Conservation (phyloP, 306 rosid species). For the Bauhinia variegata region DNA sequence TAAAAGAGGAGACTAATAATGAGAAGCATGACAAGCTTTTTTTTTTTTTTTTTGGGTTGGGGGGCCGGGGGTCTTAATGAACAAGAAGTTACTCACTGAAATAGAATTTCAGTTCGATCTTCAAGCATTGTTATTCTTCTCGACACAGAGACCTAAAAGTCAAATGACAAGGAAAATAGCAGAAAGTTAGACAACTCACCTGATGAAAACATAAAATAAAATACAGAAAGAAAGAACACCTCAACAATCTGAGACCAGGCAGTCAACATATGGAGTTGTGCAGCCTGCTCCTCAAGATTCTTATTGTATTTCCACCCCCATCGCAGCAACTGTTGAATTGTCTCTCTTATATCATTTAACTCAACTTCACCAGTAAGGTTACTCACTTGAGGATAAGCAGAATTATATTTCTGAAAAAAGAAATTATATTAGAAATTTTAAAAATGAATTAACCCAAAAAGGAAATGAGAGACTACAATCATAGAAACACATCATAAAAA, state of each 20-base stretch:
- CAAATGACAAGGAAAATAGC: constrained; percentile 5
- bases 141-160: constrained; percentile 72
- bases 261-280: constrained; percentile 94
- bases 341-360: constrained; percentile 68
- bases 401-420: constrained; percentile 69
- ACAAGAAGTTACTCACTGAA: constrained; percentile 64
- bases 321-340: constrained; percentile 87
- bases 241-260: constrained; percentile 98
- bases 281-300: constrained; percentile 98
- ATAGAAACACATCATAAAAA: constrained; percentile 15
- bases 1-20: constrained; percentile 15
- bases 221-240: constrained; percentile 52
- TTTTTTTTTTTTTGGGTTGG: background rate
- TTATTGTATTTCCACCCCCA: constrained; percentile 99
- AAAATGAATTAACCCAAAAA: constrained; percentile 18
- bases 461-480: constrained; percentile 8
- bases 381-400: constrained; percentile 61
- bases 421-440: constrained; percentile 28
- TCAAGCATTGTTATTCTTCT: constrained; percentile 84
- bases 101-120: constrained; percentile 80
- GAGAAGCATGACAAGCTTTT: constrained; percentile 6
- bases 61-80: background rate
- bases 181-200: constrained; percentile 29
- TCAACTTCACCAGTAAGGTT: constrained; percentile 75
- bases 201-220: constrained; percentile 10